Conservation (phyloP, 495 filamentous ascomycete genomes). For the Barbatosphaeria neglecta region DNA sequence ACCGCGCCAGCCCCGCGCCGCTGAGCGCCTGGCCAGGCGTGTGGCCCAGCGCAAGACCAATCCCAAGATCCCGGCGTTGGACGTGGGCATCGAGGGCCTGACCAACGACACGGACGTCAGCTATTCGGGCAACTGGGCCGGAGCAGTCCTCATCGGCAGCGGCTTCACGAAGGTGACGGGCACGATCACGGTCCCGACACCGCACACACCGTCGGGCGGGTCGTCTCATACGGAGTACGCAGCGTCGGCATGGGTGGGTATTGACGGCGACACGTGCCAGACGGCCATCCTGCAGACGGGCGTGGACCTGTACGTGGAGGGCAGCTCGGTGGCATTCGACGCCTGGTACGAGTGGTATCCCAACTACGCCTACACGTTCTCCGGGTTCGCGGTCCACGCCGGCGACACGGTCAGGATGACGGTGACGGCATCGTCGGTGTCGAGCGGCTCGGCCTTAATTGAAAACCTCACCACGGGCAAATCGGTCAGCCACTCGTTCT, state of each 20-base stretch:
- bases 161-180: conserved; percentile 42
- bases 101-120: conserved; percentile 13
- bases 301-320: conserved; percentile 41
- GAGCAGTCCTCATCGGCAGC: conserved; percentile 39
- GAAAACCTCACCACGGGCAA: conserved; percentile 45
- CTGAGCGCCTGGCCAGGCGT: neutral
- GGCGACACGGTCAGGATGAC: conserved; percentile 47
- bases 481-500: conserved; percentile 39
- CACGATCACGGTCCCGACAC: conserved; percentile 41
- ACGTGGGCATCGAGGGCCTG: neutral
- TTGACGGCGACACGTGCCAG: conserved; percentile 47
- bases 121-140: conserved; percentile 52
- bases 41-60: conserved; percentile 2
- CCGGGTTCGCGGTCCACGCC: conserved; percentile 34
- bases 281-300: conserved; percentile 51
- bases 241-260: conserved; percentile 52
- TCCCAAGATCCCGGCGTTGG: neutral
- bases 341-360: conserved; percentile 56
- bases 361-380: conserved; percentile 39
- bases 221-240: conserved; percentile 22
- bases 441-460: conserved; percentile 41
- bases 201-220: conserved; percentile 4
- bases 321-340: conserved; percentile 26
- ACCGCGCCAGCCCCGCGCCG: conserved; percentile 1
- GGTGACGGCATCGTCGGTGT: conserved; percentile 34